Evolutionary conservation across 1,139 yeast genomes (phyloP).

Genomic region (Yamadazyma triangularis): DNA sequence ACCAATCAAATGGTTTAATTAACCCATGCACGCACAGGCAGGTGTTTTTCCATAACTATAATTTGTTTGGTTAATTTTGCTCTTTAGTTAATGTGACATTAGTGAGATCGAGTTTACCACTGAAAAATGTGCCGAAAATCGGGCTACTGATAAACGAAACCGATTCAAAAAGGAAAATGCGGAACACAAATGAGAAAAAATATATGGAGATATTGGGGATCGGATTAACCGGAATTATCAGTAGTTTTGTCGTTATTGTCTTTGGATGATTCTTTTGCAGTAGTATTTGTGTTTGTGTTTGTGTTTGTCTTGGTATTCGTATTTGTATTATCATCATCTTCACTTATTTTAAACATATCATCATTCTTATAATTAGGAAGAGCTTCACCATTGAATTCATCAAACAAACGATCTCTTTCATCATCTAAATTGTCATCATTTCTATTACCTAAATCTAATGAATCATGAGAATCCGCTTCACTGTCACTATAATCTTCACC

Average conservation of each 20-base stretch:
- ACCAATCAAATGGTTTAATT: too few relatives aligned
- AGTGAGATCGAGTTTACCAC: too few relatives aligned
- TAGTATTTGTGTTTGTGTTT: neutral
- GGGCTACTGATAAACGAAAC: constrained; percentile 6
- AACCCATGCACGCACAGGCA: too few relatives aligned
- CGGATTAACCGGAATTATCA: neutral
- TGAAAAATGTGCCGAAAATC: constrained; percentile 6
- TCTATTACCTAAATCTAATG: constrained; percentile 23
- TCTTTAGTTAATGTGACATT: too few relatives aligned
- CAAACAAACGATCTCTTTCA: constrained; percentile 39
- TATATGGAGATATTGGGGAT: constrained; percentile 2
- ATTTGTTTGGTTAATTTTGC: too few relatives aligned
- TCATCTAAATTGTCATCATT: constrained; percentile 15
- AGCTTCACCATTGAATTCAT: constrained; percentile 34
- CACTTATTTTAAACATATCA: constrained; percentile 42
- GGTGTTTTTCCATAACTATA: too few relatives aligned
- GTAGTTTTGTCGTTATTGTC: neutral
- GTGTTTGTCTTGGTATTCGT: neutral
- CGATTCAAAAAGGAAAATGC: constrained; percentile 3
- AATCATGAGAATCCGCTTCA: constrained; percentile 22
- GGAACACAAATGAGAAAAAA: too few relatives aligned
- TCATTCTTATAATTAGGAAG: constrained; percentile 38
- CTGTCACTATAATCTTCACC: constrained; percentile 55
- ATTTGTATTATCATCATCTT: constrained; percentile 27
- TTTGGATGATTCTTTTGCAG: constrained; percentile 5